A percentile compares a stretch with the other conserved stretches of the same genome.
Conservation (phyloP, 139 green algal genomes). For the Haematococcus lacustris region DNA sequence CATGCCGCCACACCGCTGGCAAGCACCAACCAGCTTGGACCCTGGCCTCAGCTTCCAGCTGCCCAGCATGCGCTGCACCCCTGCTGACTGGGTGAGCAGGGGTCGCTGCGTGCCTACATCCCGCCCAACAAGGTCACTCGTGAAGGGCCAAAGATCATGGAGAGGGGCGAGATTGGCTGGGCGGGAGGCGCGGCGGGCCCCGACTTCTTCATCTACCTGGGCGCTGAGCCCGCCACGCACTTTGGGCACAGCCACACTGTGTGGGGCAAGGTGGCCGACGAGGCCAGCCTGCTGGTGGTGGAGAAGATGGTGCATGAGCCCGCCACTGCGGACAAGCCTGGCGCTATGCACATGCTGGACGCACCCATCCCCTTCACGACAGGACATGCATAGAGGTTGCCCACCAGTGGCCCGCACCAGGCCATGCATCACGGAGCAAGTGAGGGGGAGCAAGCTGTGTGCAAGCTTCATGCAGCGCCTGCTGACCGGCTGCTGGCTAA, state of each 20-base stretch:
- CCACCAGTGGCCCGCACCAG: no score
- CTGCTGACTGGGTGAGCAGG: no score
- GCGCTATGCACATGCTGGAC: conserved; percentile 24
- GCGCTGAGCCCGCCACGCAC: neutral
- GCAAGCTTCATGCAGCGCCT: no score
- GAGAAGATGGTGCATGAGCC: conserved; percentile 17
- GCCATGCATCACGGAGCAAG: no score
- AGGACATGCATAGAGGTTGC: neutral
- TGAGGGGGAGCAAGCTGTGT: no score
- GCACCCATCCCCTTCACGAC: neutral
- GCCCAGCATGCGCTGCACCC: no score
- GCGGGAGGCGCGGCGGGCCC: neutral
- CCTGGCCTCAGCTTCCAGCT: no score
- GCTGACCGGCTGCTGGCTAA: no score
- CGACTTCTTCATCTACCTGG: conserved; percentile 12
- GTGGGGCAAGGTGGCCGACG: conserved; percentile 13
- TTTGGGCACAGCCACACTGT: conserved; percentile 12
- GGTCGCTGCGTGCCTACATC: conserved; percentile 20
- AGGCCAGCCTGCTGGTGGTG: conserved; percentile 11
- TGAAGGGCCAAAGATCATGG: conserved; percentile 24
- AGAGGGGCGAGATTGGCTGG: conserved; percentile 22
- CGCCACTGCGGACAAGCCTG: conserved; percentile 10
- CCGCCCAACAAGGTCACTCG: conserved; percentile 13
- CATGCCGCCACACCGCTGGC: no score
- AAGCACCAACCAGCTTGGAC: no score